These are phyloP conservation scores for Skeletonema menzelii DNA, from an alignment of 108 stramenopile genomes.

Conservation along the genomic window DNA sequence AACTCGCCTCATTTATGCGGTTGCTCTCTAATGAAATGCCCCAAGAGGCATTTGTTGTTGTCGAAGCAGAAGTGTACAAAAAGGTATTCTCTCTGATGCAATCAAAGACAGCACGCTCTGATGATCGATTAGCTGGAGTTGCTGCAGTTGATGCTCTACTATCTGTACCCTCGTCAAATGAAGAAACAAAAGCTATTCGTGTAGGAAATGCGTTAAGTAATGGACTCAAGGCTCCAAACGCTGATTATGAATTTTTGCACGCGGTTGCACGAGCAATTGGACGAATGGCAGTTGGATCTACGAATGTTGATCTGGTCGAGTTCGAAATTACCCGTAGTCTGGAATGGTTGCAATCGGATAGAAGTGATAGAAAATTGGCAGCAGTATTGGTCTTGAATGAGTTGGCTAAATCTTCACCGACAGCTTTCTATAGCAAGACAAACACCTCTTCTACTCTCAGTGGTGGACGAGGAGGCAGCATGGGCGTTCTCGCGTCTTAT, in stretches of 20 bases:
- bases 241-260: conserved; percentile 81
- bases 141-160: conserved; percentile 81
- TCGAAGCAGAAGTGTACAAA: conserved; percentile 82
- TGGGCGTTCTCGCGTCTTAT: conserved; percentile 2
- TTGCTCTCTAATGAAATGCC: conserved; percentile 84
- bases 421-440: conserved; percentile 88
- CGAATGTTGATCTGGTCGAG: conserved; percentile 91
- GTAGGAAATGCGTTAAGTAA: conserved; percentile 89
- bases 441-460: conserved; percentile 48
- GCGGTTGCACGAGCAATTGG: conserved; percentile 90
- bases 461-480: conserved; percentile 7
- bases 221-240: conserved; percentile 63
- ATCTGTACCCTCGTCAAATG: conserved; percentile 81
- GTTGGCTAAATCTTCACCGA: conserved; percentile 90
- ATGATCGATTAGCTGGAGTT: conserved; percentile 79
- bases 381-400: conserved; percentile 88
- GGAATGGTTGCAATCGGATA: conserved; percentile 89
- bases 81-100: conserved; percentile 77
- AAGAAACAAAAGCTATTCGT: conserved; percentile 89
- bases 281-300: conserved; percentile 79
- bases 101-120: conserved; percentile 43
- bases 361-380: conserved; percentile 83
- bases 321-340: conserved; percentile 89
- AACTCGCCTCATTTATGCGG: conserved; percentile 75
- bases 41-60: conserved; percentile 71